Evolutionary conservation across 2,329 filamentous ascomycete species (phyloP), one percentile per base, ranked within the genome.

Genomic region (Pseudocercospora macadamiae): DNA sequence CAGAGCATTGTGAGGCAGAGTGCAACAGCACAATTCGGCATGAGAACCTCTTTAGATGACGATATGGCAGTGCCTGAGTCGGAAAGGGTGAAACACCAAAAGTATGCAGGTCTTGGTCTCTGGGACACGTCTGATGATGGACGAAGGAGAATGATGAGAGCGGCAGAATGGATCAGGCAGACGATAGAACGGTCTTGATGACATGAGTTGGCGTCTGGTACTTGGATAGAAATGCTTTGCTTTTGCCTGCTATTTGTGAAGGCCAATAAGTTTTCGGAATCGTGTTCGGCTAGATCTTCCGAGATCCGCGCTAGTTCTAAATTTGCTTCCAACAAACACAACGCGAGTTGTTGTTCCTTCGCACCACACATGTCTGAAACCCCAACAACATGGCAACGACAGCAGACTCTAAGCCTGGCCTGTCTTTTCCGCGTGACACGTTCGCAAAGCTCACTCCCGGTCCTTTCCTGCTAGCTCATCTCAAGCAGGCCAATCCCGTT

Each of bases 391-490:
- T 53, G 34, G 51, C 49, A 16, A 42, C 28, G 12, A 28, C 10
- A 25, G 18, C 57, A 28, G 57, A 54, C 10, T 44, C 65, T 10
- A 49, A 60, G 4, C 57, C 69, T 5, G 65, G 63, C 55, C 69
- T 85, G 71, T 71, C 82, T 65, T 76, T 87, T 73, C 75, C 87
- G 62, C 75, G 89, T 70, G 79, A 89, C 66, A 88, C 91, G 68
- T 96, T 96, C 76, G 91, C 92, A 59, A 93, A 93, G 71, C 87
- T 97, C 71, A 91, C 91, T 32, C 93, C 95, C 4, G 88, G 91
- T 66, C 89, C 91, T 7, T 97, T 91, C 78, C 87, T 97, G 62
- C 89, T 96, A 72, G 90, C 92, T 53, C 95, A 96, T 75, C 89
- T 97, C 68, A 84, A 89, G 63, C 83, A 88, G 68, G 79, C 71